Percentiles rank a stretch among this genome's conserved stretches.
These are phyloP conservation scores for Umbilicus rupestris DNA, from an alignment of 164 flowering plant genomes.

Conservation along the genomic window DNA sequence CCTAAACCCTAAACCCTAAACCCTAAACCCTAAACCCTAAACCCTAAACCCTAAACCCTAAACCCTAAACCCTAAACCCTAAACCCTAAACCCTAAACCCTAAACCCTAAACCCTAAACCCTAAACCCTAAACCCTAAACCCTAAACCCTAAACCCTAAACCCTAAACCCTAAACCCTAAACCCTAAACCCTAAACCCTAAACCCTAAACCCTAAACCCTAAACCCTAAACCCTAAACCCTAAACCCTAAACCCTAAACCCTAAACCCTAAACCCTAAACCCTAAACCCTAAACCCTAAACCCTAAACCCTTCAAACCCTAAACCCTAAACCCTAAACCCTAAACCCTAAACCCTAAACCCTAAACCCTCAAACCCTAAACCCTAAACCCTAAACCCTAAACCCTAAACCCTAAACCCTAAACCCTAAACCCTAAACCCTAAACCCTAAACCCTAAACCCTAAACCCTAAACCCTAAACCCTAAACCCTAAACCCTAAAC, in stretches of 20 bases:
- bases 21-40: neutral
- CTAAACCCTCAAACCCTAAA: too few relatives aligned
- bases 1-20: neutral
- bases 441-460: slow-evolving; percentile 13
- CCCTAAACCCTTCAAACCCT: slow-evolving; percentile 16
- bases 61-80: neutral
- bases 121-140: neutral
- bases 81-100: neutral
- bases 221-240: slow-evolving; percentile 7
- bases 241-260: slow-evolving; percentile 9
- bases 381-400: slow-evolving; percentile 13
- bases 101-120: slow-evolving; percentile 4
- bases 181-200: neutral
- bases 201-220: slow-evolving; percentile 6
- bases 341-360: too few relatives aligned
- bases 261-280: slow-evolving; percentile 7
- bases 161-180: slow-evolving; percentile 9
- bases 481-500: slow-evolving; percentile 15
- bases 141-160: neutral
- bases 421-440: slow-evolving; percentile 16
- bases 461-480: slow-evolving; percentile 18
- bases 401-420: slow-evolving; percentile 17
- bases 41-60: neutral
- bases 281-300: slow-evolving; percentile 11
- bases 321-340: too few relatives aligned